phyloP scores from a whole-genome alignment of 345 rosid genomes.

The Ceriops decandra region DNA sequence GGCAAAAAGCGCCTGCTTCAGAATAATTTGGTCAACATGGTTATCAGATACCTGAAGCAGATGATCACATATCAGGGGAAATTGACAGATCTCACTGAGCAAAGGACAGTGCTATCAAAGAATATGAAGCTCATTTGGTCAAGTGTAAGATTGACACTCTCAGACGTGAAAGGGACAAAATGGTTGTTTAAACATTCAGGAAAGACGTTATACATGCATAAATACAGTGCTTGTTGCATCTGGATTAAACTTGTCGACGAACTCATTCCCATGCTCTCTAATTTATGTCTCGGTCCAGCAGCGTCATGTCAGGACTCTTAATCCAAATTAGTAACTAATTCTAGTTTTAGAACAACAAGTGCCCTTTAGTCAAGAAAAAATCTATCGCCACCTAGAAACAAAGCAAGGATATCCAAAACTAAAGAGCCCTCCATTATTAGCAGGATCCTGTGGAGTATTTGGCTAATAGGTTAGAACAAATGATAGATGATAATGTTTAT shows the following conservation, averaged over 20 bases:
- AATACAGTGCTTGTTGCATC: background rate
- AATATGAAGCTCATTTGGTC: background rate
- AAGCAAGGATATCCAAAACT: background rate
- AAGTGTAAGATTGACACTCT: background rate
- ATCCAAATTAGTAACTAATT: background rate
- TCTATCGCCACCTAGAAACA: background rate
- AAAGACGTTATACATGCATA: background rate
- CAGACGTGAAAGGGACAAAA: background rate
- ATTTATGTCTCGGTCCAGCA: background rate
- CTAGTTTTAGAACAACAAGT: background rate
- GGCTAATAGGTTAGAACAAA: background rate
- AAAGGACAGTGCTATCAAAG: background rate
- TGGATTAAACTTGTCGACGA: background rate
- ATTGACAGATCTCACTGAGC: slow-evolving; percentile 4
- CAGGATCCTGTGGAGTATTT: background rate
- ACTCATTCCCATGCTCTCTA: background rate
- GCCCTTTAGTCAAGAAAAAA: background rate
- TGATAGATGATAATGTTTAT: too few species aligned
- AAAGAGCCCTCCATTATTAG: background rate
- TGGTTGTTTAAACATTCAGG: background rate
- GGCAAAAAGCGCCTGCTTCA: slow-evolving; percentile 57
- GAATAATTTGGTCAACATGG: slow-evolving; percentile 53
- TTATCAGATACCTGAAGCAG: slow-evolving; percentile 63
- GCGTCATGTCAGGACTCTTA: background rate
- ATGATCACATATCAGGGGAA: slow-evolving; percentile 14